Base-by-base conservation (phyloP, 257 asterid genomes). In the Avicennia marina region DNA sequence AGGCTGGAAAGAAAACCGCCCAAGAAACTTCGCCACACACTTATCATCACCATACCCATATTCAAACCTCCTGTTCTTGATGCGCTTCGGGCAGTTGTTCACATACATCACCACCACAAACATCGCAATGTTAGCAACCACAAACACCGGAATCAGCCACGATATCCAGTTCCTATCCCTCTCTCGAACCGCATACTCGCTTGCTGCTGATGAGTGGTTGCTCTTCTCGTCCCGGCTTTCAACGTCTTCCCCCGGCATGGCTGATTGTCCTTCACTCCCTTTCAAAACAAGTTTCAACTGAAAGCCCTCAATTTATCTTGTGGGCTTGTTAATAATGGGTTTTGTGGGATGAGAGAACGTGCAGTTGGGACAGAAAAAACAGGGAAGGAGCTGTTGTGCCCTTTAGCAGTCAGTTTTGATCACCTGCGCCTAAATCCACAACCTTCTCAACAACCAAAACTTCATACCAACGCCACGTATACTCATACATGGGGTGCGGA, bases 1-100 rank as follows among this genome's bases (percentile, higher is more conserved):
- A 2, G 96, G 96, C 84, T 91, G 95, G 51, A 85, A 91, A 20
- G 96, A 83, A 38, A 88, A 75, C 67, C 96, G 67, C 56, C 94
- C 85, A 4, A 87, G 86, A 66, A 85, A 85, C 75, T 80, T 69
- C 0, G 81, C 87, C 15, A 78, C 80, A 46, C 98, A 90, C 71
- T 49, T 79, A 31, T 56, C 63, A 19, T 32, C 38, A 13, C 39
- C 55, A 1, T 13, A 66, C 4, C 61, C 64, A 31, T 19, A 36
- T 2, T 53, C 64, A 11, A 5, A 27, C 21, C 31, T 67, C 65
- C 66, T 61, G 56, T 56, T 54, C 26, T 48, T 39, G 21, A 62
- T 25, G 43, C 68, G 81, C 53, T 72, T 78, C 0, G 96, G 89
- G 25, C 98, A 88, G 70, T 91, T 75, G 53, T 88, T 91, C 41